Percentiles rank a stretch among this genome's conserved stretches.
These are phyloP conservation scores for Thinopyrum elongatum DNA, from an alignment of 176 grass and related monocot species.

Conservation along the genomic window DNA sequence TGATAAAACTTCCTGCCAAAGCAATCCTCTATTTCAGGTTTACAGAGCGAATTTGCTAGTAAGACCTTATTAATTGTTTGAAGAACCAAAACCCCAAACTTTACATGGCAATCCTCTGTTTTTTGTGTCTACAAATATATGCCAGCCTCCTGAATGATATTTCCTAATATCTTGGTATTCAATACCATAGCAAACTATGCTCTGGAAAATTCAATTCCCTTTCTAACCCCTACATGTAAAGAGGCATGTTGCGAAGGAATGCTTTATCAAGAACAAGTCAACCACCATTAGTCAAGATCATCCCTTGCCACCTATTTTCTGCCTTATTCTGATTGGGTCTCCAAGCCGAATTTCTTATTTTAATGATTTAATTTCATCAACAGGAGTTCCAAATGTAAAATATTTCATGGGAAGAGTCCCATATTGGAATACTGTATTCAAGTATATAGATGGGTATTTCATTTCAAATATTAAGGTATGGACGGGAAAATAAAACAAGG, in stretches of 20 bases:
- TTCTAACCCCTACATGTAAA: neutral
- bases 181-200: neutral
- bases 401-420: neutral
- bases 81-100: no score
- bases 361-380: neutral
- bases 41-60: neutral
- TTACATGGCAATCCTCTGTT: neutral
- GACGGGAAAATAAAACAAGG: neutral
- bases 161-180: neutral
- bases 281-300: neutral
- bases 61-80: no score
- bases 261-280: neutral
- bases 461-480: neutral
- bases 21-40: neutral
- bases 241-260: neutral
- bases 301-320: neutral
- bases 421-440: neutral
- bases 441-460: neutral
- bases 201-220: neutral
- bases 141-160: neutral
- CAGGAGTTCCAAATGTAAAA: neutral
- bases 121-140: neutral
- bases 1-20: neutral
- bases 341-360: neutral
- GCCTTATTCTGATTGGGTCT: neutral